Base-by-base conservation (phyloP, 2,329 filamentous ascomycete species). In the Xylariaceae sp. region DNA sequence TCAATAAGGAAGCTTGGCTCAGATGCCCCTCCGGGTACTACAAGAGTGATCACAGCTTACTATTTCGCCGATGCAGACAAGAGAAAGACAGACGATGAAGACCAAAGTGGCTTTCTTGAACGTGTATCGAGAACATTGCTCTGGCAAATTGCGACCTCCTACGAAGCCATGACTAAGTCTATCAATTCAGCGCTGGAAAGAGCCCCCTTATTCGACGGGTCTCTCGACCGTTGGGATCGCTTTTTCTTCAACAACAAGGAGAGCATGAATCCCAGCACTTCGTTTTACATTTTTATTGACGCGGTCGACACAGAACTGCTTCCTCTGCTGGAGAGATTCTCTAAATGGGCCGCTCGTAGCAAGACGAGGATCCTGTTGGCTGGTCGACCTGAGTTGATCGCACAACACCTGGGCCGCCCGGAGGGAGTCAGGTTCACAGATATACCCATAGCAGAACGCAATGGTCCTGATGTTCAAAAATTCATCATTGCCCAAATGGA, bases 201-300 rank as follows among this genome's bases (percentile, higher is more conserved):
- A 34, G 53, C 56, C 9, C 33, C 51, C 11, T 56, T 59, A 22
- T 66, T 69, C 33, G 55, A 65, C 19, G 58, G 60, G 7, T 58
- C 61, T 9, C 45, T 66, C 7, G 66, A 70, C 36, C 59, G 63
- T 17, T 69, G 66, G 67, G 56, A 62, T 19, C 62, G 66, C 40
- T 45, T 69, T 13, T 66, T 70, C 36, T 60, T 69, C 9, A 55
- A 65, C 18, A 70, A 69, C 16, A 63, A 61, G 34, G 67, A 70
- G 43, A 55, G 63, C 1, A 48, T 58, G 31, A 64, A 65, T 42
- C 50, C 60, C 1, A 65, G 68, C 33, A 66, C 64, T 1, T 65
- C 59, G 1, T 69, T 70, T 50, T 68, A 66, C 51, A 48, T 70
- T 16, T 63, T 70, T 38, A 61, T 70, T 14, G 68, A 71, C 40